A percentile compares a stretch with the other conserved stretches of the same genome.
Evolutionary conservation across 257 asterid genomes (phyloP).

Genomic region (Salvia miltiorrhiza): DNA sequence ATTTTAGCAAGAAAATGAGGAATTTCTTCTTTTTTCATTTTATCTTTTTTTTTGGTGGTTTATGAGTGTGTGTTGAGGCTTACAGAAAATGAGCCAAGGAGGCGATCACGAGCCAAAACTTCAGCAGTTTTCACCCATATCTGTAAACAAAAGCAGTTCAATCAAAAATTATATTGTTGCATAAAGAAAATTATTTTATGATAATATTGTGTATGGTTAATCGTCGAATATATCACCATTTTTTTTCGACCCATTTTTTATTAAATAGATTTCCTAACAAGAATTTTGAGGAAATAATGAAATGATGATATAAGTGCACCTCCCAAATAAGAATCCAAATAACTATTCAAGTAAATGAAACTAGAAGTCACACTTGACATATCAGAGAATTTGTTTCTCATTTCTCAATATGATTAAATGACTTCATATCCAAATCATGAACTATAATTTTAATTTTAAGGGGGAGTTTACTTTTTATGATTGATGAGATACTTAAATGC

Average conservation of each 20-base stretch:
- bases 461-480: no score
- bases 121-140: constrained; percentile 94
- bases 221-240: not conserved
- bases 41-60: not conserved
- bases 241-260: not conserved
- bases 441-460: not conserved
- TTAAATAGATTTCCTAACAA: no score
- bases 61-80: constrained; percentile 26
- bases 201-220: not conserved
- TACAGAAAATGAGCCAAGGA: constrained; percentile 85
- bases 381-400: not conserved
- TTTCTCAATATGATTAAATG: not conserved
- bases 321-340: not conserved
- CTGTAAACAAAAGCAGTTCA: constrained; percentile 28
- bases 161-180: not conserved
- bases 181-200: not conserved
- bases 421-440: no score
- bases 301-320: no score
- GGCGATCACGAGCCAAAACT: constrained; percentile 92
- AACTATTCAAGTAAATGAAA: not conserved
- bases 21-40: not conserved
- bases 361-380: not conserved
- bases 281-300: no score
- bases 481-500: no score
- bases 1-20: not conserved